Base-by-base conservation (phyloP, 2,329 filamentous ascomycete species). In the Zarea fungicola region DNA sequence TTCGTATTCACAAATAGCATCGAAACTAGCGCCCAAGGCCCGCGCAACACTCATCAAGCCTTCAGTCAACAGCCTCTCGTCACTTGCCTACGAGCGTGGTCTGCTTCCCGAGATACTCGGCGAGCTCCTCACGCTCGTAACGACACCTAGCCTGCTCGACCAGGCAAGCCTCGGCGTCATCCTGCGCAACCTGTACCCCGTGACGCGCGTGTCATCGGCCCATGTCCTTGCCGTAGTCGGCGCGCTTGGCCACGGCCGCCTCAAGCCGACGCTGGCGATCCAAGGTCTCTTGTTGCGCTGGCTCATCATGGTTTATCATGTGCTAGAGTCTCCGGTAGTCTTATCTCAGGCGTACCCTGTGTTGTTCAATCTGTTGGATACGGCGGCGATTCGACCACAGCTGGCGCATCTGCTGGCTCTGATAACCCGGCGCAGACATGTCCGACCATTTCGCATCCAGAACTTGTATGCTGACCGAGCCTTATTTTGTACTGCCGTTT, bases 391-490 rank as follows among this genome's bases (percentile, higher is more conserved):
- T 52, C 78, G 87, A 49, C 71, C 78, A 10, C 73, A 77, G 53
- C 63, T 93, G 42, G 91, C 88, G 60, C 87, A 95, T 67, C 66
- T 95, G 29, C 73, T 95, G 19, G 89, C 87, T 4, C 66, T 92
- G 25, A 81, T 92, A 40, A 95, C 89, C 39, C 76, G 87, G 49
- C 81, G 89, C 49, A 89, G 83, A 60, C 89, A 95, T 66, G 89
- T 95, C 37, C 83, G 85, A 54, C 88, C 88, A 2, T 91, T 89
- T 61, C 78, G 89, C 51, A 91, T 95, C 51, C 88, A 95, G 61
- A 73, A 81, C 36, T 70, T 95, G 81, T 85, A 61, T 62, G 79
- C 65, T 23, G 31, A 41, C 31, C n/a, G n/a, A n/a, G n/a, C n/a
- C 18, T n/a, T 2, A 8, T 46, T 16, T 18, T 13, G 14, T 9